These are phyloP conservation scores for Porcisia hertigi DNA, from an alignment of 208 protist species.

Conservation along the genomic window DNA sequence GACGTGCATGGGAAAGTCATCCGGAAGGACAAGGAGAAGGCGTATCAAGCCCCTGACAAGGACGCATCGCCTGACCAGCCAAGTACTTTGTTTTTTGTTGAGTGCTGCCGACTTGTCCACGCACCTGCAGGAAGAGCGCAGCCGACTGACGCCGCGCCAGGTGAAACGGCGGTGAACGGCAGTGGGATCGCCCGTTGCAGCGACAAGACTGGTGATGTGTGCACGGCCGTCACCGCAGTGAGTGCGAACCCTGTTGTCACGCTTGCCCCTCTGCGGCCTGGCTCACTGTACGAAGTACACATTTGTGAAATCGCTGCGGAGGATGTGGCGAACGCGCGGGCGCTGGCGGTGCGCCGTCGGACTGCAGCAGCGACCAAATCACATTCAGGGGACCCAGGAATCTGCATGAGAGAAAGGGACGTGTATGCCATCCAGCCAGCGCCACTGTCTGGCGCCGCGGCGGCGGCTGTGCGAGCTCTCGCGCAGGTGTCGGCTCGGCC, in stretches of 20 bases:
- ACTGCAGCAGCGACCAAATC: background rate
- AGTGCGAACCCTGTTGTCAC: constrained; percentile 5
- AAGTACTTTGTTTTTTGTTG: background rate
- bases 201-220: background rate
- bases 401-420: background rate
- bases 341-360: background rate
- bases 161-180: background rate
- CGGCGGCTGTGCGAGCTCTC: constrained; percentile 15
- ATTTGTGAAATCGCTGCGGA: constrained; percentile 5
- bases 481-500: constrained; percentile 4
- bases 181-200: background rate
- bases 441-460: background rate
- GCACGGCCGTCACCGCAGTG: background rate
- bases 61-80: background rate
- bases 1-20: background rate
- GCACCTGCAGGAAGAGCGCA: no score
- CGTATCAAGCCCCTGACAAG: background rate
- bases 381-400: background rate
- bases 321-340: constrained; percentile 8
- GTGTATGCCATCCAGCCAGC: constrained; percentile 3
- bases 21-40: no score
- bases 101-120: no score
- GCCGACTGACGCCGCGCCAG: background rate
- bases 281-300: constrained; percentile 2
- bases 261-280: constrained; percentile 11